A percentile compares a stretch with the other conserved stretches of the same genome.
Evolutionary conservation across 2,329 filamentous ascomycete species (phyloP).

Genomic region (Diaporthe humulicola): DNA sequence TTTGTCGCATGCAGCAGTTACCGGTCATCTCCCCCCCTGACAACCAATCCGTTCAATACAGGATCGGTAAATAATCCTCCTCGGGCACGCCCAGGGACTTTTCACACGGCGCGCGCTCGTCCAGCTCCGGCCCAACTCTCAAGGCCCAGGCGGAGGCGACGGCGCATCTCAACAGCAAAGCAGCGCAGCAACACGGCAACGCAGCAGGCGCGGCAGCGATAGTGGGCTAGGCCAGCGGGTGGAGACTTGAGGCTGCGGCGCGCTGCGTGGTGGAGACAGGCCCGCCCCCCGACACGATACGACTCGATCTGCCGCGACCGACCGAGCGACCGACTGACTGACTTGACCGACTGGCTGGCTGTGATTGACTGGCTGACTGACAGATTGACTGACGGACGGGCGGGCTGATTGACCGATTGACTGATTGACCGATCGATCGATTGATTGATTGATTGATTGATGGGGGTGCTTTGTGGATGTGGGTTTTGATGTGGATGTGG

Average conservation of each 20-base stretch:
- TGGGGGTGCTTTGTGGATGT: constrained; percentile 13
- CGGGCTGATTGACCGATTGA: not conserved
- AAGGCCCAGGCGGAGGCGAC: not conserved
- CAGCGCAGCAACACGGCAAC: not conserved
- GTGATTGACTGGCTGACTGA: constrained; percentile 7
- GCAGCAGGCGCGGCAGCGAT: not conserved
- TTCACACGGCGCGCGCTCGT: constrained; percentile 16
- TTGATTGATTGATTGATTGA: constrained; percentile 13
- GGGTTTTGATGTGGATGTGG: constrained; percentile 18
- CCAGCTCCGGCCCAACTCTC: constrained; percentile 9
- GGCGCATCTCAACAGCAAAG: not conserved
- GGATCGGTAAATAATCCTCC: constrained; percentile 5
- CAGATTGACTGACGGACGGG: not conserved
- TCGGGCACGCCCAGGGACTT: constrained; percentile 9
- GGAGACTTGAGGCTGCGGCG: constrained; percentile 15
- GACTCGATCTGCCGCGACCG: constrained; percentile 19
- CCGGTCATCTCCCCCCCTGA: constrained; percentile 20
- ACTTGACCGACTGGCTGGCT: not conserved
- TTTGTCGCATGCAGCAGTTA: constrained; percentile 28
- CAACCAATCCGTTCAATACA: constrained; percentile 4
- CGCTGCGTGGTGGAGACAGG: constrained; percentile 30
- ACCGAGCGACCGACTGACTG: not conserved
- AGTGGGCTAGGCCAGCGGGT: constrained; percentile 26
- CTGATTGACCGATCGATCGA: not conserved
- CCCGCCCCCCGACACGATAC: not conserved